phyloP scores from a whole-genome alignment of 2,329 filamentous ascomycete species.

The Penicillium sp. region DNA sequence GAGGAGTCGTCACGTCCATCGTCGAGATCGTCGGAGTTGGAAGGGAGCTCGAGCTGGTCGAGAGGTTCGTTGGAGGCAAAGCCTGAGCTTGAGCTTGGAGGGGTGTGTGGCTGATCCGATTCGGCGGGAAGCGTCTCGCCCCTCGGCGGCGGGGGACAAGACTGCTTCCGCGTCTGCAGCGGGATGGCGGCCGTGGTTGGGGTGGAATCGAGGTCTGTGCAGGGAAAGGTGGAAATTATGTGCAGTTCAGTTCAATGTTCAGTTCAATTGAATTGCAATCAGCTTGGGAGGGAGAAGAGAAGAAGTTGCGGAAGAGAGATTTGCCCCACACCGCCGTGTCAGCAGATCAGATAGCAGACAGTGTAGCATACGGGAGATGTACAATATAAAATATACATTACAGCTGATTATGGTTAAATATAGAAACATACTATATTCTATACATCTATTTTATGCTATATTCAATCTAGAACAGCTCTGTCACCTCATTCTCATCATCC shows the following conservation, averaged over 20 bases:
- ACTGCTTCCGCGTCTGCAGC: constrained; percentile 28
- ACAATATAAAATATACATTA: too few species aligned
- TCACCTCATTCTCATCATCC: constrained; percentile 51
- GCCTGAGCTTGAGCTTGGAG: neutral
- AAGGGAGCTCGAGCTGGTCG: constrained; percentile 2
- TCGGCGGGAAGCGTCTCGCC: constrained; percentile 28
- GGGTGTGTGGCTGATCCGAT: constrained; percentile 14
- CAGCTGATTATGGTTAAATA: too few species aligned
- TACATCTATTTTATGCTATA: too few species aligned
- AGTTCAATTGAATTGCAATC: too few species aligned
- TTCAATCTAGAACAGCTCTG: constrained; percentile 46
- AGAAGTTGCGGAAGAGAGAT: neutral
- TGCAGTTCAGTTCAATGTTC: too few species aligned
- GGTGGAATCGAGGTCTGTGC: neutral
- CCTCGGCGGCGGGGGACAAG: constrained; percentile 25
- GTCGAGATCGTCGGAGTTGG: constrained; percentile 1
- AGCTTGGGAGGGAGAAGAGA: neutral
- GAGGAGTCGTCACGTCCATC: constrained; percentile 14
- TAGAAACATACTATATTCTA: too few species aligned
- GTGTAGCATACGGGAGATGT: too few species aligned
- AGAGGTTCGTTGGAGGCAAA: neutral
- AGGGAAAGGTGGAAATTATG: neutral
- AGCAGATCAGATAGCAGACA: too few species aligned
- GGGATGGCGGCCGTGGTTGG: constrained; percentile 23
- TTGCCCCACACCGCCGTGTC: neutral